Percentiles rank a stretch among this genome's conserved stretches.
Conservation (phyloP, 2,329 filamentous ascomycete genomes). For the Xylaria hypoxylon region DNA sequence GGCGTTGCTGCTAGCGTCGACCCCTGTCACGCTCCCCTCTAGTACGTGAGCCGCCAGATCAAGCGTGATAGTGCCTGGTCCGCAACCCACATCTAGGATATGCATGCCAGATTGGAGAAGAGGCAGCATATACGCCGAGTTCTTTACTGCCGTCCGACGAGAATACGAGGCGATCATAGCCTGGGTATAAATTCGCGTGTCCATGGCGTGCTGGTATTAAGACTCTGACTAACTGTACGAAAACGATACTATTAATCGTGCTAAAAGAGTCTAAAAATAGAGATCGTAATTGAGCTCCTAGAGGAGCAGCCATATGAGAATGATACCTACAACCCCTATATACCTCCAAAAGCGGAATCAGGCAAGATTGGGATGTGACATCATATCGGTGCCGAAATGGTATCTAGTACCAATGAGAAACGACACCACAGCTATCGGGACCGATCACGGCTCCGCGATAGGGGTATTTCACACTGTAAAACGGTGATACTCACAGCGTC, state of each 20-base stretch:
- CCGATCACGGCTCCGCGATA: neutral
- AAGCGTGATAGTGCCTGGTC: constrained; percentile 35
- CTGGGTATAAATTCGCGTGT: constrained; percentile 29
- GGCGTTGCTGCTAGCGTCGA: constrained; percentile 29
- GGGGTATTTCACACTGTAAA: neutral
- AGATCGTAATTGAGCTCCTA: neutral
- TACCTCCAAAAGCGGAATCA: neutral
- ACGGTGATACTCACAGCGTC: neutral
- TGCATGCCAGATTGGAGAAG: constrained; percentile 30
- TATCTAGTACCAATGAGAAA: neutral
- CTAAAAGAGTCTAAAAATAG: neutral
- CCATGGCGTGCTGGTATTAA: constrained; percentile 21
- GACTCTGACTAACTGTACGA: no score
- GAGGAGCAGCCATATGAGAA: neutral
- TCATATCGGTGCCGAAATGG: constrained; percentile 18
- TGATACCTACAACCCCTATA: neutral
- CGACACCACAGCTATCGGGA: neutral
- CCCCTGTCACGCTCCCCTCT: constrained; percentile 26
- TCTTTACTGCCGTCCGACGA: constrained; percentile 29
- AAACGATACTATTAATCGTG: neutral
- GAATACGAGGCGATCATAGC: constrained; percentile 34
- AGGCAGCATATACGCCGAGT: constrained; percentile 34
- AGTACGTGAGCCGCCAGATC: constrained; percentile 30
- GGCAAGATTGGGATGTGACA: constrained; percentile 3
- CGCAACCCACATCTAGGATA: constrained; percentile 38